Conservation (phyloP, 2,329 filamentous ascomycete species). For the Aspergillus sp. region DNA sequence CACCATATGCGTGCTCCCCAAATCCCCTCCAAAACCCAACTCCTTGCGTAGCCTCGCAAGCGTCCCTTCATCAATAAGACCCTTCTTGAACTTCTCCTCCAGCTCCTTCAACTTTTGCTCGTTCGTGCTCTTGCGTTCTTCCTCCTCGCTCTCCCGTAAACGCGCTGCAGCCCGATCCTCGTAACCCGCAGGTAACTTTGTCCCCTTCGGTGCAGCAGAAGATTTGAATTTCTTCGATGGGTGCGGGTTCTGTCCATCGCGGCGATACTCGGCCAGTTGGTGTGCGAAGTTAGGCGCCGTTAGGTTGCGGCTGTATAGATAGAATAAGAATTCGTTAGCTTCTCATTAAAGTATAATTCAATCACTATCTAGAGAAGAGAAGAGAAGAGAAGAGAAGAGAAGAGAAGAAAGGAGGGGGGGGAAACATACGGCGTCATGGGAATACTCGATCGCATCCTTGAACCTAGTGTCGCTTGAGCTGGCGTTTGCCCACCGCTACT, state of each 20-base stretch:
- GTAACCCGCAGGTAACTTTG: slow-evolving; percentile 77
- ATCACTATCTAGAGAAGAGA: too few species aligned
- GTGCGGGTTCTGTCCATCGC: slow-evolving; percentile 48
- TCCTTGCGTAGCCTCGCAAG: slow-evolving; percentile 74
- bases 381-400: background rate
- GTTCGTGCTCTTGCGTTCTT: slow-evolving; percentile 41
- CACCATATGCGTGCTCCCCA: slow-evolving; percentile 78
- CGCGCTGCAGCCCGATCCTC: slow-evolving; percentile 70
- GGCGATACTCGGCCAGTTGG: slow-evolving; percentile 75
- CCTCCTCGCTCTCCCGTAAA: slow-evolving; percentile 55
- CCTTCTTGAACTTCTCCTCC: slow-evolving; percentile 77
- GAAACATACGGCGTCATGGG: slow-evolving; percentile 85
- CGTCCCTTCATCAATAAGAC: slow-evolving; percentile 76
- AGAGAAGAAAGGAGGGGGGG: background rate
- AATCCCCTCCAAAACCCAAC: slow-evolving; percentile 75
- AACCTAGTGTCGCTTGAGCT: slow-evolving; percentile 65
- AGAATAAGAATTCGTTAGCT: background rate
- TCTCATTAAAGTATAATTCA: too few species aligned
- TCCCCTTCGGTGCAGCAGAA: slow-evolving; percentile 74
- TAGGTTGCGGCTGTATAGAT: slow-evolving; percentile 61
- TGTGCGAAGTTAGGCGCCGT: slow-evolving; percentile 72
- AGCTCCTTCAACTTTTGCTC: slow-evolving; percentile 71
- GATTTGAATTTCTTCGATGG: slow-evolving; percentile 74
- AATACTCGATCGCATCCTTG: slow-evolving; percentile 74
- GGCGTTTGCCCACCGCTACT: slow-evolving; percentile 24